A percentile compares a stretch with the other conserved stretches of the same genome.
Evolutionary conservation across 1,139 yeast species (phyloP).

Genomic region (Lodderomyces metapsilosis): DNA sequence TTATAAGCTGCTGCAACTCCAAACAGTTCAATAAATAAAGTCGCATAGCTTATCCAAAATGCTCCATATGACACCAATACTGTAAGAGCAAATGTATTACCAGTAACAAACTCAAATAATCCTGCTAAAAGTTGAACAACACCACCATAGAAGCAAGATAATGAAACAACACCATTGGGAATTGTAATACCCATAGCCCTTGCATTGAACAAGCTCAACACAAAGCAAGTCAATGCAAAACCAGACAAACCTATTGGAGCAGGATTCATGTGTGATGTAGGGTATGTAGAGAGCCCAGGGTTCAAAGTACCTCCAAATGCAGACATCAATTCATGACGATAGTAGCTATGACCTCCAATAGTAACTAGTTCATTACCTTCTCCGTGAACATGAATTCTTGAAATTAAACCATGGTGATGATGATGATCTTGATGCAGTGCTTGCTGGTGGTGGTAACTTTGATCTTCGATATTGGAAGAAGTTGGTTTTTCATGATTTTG

Average conservation of each 20-base stretch:
- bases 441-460: too few species aligned
- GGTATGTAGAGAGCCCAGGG: slow-evolving; percentile 41
- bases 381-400: slow-evolving; percentile 20
- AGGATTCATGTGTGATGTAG: slow-evolving; percentile 21
- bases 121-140: slow-evolving; percentile 49
- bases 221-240: slow-evolving; percentile 51
- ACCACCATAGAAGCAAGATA: slow-evolving; percentile 48
- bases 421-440: neutral
- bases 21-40: slow-evolving; percentile 55
- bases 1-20: slow-evolving; percentile 53
- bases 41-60: slow-evolving; percentile 64
- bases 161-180: slow-evolving; percentile 43
- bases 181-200: slow-evolving; percentile 38
- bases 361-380: slow-evolving; percentile 22
- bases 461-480: neutral
- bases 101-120: slow-evolving; percentile 46
- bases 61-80: too few species aligned
- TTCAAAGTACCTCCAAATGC: slow-evolving; percentile 43
- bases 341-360: slow-evolving; percentile 27
- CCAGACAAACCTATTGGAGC: slow-evolving; percentile 43
- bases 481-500: neutral
- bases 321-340: too few species aligned
- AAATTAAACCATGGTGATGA: neutral
- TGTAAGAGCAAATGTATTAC: slow-evolving; percentile 43
- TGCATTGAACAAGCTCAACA: slow-evolving; percentile 42